A percentile compares a stretch with the other conserved stretches of the same genome.
These are phyloP conservation scores for Hypoxylon intermedium DNA, from an alignment of 495 filamentous ascomycete species.

Conservation along the genomic window DNA sequence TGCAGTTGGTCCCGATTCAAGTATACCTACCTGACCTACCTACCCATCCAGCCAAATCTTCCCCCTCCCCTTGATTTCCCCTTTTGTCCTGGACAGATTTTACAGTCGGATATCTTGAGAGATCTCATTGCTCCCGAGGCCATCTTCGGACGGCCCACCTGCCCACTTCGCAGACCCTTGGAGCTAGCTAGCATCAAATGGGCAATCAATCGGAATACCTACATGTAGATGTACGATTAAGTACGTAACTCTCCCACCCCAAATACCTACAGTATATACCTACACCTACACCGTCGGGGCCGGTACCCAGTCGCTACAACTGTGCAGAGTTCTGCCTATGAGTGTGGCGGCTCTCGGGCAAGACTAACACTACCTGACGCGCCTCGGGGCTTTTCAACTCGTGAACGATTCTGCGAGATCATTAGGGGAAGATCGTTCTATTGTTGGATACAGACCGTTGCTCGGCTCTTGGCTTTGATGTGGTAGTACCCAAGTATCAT, in stretches of 20 bases:
- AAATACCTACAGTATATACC: too few species aligned
- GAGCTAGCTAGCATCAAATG: constrained; percentile 26
- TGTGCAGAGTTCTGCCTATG: constrained; percentile 18
- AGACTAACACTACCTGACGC: constrained; percentile 16
- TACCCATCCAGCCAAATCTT: constrained; percentile 4
- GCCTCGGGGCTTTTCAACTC: constrained; percentile 21
- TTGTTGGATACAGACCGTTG: constrained; percentile 27
- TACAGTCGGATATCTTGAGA: constrained; percentile 9
- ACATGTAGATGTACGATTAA: constrained; percentile 22
- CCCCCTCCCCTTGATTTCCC: constrained; percentile 7
- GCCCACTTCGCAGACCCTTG: too few species aligned
- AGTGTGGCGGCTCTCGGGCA: constrained; percentile 16
- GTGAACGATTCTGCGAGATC: constrained; percentile 6
- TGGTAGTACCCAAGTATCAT: constrained; percentile 33
- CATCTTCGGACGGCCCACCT: constrained; percentile 21
- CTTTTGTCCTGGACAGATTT: constrained; percentile 10
- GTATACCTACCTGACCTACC: constrained; percentile 17
- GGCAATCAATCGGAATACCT: constrained; percentile 31
- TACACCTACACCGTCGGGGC: constrained; percentile 16
- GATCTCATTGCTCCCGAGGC: constrained; percentile 1
- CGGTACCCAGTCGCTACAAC: constrained; percentile 15
- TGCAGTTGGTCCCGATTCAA: constrained; percentile 32
- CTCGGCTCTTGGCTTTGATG: constrained; percentile 20
- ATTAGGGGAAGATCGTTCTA: constrained; percentile 6
- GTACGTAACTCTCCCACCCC: constrained; percentile 27